Conservation (phyloP, 129 eudicot genomes). For the Flaveria linearis region DNA sequence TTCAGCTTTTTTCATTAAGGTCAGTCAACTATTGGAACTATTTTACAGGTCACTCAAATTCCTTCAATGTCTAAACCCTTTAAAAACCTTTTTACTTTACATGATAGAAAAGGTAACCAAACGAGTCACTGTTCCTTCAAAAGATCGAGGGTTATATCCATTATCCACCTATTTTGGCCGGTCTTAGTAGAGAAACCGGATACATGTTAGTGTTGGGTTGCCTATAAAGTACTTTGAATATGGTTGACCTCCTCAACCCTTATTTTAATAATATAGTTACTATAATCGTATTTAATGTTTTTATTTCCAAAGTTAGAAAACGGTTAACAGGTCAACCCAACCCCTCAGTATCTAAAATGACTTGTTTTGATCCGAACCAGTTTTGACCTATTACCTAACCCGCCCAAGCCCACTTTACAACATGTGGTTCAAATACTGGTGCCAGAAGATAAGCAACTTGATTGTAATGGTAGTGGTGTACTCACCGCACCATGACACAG, state of each 20-base stretch:
- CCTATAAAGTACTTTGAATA: not conserved
- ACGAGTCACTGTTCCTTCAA: not conserved
- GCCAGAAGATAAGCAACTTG: not conserved
- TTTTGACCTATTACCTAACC: slow-evolving; percentile 1
- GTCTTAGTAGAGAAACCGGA: not conserved
- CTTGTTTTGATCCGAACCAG: not conserved
- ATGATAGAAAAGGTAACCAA: not conserved
- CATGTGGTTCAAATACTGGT: not conserved
- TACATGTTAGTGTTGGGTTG: not conserved
- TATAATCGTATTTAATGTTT: not conserved
- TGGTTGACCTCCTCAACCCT: not conserved
- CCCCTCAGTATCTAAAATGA: not conserved
- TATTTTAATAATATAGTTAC: not conserved
- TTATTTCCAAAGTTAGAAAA: not conserved
- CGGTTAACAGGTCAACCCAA: not conserved
- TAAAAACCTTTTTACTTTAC: not conserved
- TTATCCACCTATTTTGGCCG: not conserved
- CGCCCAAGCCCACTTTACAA: not conserved
- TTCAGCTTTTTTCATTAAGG: not conserved
- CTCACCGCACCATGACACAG: slow-evolving; percentile 92
- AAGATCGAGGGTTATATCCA: not conserved
- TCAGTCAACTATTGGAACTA: not conserved
- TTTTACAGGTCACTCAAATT: not conserved
- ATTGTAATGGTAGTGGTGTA: not conserved
- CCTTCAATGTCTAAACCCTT: not conserved